A percentile compares a stretch with the other conserved stretches of the same genome.
Evolutionary conservation across 768 basidiomycete species (phyloP).

Genomic region (Suillus sp.): DNA sequence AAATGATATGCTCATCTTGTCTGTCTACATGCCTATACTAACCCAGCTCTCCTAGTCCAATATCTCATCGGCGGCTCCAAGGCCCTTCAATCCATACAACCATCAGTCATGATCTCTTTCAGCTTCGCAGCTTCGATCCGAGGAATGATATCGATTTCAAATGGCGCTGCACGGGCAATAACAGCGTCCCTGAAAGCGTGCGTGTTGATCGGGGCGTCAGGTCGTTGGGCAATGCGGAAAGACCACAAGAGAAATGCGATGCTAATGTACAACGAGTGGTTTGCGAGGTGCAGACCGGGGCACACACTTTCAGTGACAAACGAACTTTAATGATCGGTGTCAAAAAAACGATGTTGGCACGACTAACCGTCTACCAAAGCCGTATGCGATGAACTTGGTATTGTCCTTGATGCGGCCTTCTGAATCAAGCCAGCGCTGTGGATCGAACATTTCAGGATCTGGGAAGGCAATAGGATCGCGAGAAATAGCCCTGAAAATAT

Average conservation of each 20-base stretch:
- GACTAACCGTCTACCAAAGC: not conserved
- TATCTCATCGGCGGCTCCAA: not conserved
- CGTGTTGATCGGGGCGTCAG: not conserved
- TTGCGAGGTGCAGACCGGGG: constrained; percentile 53
- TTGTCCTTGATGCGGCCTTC: not conserved
- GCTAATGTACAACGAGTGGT: constrained; percentile 58
- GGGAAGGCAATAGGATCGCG: constrained; percentile 42
- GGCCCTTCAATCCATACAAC: not conserved
- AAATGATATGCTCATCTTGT: not conserved
- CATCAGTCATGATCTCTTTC: constrained; percentile 18
- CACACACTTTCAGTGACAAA: constrained; percentile 44
- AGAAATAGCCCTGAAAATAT: constrained; percentile 1
- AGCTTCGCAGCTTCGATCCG: constrained; percentile 18
- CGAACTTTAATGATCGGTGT: not conserved
- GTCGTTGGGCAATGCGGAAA: not conserved
- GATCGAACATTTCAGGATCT: constrained; percentile 54
- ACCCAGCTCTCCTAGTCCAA: not conserved
- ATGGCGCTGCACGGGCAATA: not conserved
- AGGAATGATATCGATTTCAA: not conserved
- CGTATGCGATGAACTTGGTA: not conserved
- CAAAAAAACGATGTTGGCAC: not conserved
- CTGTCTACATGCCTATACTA: not conserved
- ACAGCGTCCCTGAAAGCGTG: not conserved
- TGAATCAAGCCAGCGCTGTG: constrained; percentile 52
- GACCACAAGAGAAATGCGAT: constrained; percentile 61